Percentiles rank a stretch among this genome's conserved stretches.
Evolutionary conservation across 805 yeast genomes (phyloP).

Genomic region (Clavispora vitiphila): DNA sequence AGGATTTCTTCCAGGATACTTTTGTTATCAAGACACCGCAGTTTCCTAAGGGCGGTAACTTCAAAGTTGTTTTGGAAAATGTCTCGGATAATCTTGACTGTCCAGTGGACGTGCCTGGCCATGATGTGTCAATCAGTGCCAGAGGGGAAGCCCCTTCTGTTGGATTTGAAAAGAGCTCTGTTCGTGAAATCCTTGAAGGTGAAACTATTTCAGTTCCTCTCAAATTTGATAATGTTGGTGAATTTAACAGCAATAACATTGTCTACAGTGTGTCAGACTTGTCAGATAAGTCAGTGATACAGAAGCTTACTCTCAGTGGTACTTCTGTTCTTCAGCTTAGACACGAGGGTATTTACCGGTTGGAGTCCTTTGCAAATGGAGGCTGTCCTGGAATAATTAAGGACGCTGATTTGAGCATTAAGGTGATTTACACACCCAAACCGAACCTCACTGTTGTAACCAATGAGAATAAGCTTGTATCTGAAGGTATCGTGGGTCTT

Average conservation of each 20-base stretch:
- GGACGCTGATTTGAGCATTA: slow-evolving; percentile 8
- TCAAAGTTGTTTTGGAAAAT: slow-evolving; percentile 55
- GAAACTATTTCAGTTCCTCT: slow-evolving; percentile 54
- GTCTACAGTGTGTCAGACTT: slow-evolving; percentile 25
- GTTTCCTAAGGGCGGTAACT: slow-evolving; percentile 67
- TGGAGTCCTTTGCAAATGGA: slow-evolving; percentile 35
- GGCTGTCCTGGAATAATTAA: slow-evolving; percentile 42
- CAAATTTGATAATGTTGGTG: slow-evolving; percentile 28
- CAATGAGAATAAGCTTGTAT: slow-evolving; percentile 6
- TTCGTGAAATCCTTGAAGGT: slow-evolving; percentile 54
- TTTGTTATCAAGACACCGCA: slow-evolving; percentile 49
- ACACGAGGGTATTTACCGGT: slow-evolving; percentile 40
- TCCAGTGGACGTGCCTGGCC: slow-evolving; percentile 59
- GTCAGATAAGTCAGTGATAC: slow-evolving; percentile 9
- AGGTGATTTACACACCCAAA: slow-evolving; percentile 22
- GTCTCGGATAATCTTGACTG: slow-evolving; percentile 78
- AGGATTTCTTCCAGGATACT: slow-evolving; percentile 18
- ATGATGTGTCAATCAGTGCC: slow-evolving; percentile 61
- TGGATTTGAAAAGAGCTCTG: slow-evolving; percentile 21
- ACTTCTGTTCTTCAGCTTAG: slow-evolving; percentile 21
- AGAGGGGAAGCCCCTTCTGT: slow-evolving; percentile 62
- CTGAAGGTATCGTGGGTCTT: slow-evolving; percentile 14
- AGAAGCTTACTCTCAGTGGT: slow-evolving; percentile 8
- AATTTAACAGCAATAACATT: slow-evolving; percentile 26
- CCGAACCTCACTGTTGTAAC: slow-evolving; percentile 11